A percentile compares a stretch with the other conserved stretches of the same genome.
phyloP scores from a whole-genome alignment of 2,329 filamentous ascomycete species.

The Cladosporium sp. region DNA sequence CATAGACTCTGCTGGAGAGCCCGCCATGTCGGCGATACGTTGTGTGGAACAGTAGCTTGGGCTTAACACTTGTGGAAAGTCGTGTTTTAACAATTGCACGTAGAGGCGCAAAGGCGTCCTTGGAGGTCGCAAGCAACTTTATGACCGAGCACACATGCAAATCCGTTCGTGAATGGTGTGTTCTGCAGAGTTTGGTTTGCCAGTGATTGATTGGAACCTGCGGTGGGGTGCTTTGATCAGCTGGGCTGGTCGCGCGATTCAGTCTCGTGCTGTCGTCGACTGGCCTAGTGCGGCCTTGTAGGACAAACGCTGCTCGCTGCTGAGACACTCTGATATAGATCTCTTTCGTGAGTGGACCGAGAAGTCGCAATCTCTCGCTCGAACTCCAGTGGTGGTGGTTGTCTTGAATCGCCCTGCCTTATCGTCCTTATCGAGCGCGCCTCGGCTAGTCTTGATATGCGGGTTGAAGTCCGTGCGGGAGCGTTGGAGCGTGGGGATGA shows the following conservation, averaged over 20 bases:
- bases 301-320: neutral
- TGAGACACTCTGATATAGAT: neutral
- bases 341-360: neutral
- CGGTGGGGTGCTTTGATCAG: constrained; percentile 4
- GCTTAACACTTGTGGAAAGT: neutral
- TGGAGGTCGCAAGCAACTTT: neutral
- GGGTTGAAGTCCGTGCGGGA: neutral
- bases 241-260: neutral
- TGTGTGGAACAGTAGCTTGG: neutral
- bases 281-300: neutral
- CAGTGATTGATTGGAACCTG: neutral
- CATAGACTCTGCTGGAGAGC: constrained; percentile 17
- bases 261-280: constrained; percentile 3
- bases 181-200: neutral
- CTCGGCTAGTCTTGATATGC: neutral
- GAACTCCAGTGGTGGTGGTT: neutral
- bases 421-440: constrained; percentile 5
- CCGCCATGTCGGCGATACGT: constrained; percentile 15
- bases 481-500: neutral
- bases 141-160: neutral
- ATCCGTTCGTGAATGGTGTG: constrained; percentile 4
- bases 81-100: neutral
- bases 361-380: neutral
- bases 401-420: neutral
- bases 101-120: constrained; percentile 4